A percentile compares a stretch with the other conserved stretches of the same genome.
Evolutionary conservation across 495 filamentous ascomycete genomes (phyloP).

Genomic region (Trichoderma gamsii): DNA sequence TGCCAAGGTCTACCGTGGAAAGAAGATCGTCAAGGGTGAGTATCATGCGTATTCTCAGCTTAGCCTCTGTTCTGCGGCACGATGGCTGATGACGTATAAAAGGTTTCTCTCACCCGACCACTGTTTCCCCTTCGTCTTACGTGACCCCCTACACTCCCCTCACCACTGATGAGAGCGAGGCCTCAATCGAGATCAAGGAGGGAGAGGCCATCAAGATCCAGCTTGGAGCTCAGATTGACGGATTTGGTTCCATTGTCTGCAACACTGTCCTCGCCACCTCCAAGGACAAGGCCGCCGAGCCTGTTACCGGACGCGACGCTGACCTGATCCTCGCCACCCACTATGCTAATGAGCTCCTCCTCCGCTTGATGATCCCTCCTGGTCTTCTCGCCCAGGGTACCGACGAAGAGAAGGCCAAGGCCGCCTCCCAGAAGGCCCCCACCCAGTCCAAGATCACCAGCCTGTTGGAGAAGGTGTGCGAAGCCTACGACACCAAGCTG

Average conservation of each 20-base stretch:
- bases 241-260: constrained; percentile 93
- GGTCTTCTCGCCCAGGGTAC: constrained; percentile 75
- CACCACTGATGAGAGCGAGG: constrained; percentile 76
- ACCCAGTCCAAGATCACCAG: constrained; percentile 78
- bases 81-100: constrained; percentile 21
- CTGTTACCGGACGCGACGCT: constrained; percentile 64
- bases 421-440: constrained; percentile 69
- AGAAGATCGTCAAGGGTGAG: constrained; percentile 86
- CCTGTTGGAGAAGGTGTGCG: constrained; percentile 84
- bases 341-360: constrained; percentile 91
- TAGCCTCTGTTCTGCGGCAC: not conserved
- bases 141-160: constrained; percentile 96
- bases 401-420: constrained; percentile 92
- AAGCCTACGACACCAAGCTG: constrained; percentile 83
- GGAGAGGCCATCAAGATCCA: constrained; percentile 92
- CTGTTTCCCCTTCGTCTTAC: constrained; percentile 87
- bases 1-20: constrained; percentile 94
- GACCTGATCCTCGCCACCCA: constrained; percentile 86
- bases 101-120: constrained; percentile 88
- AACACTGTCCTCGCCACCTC: constrained; percentile 72
- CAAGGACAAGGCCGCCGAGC: constrained; percentile 50
- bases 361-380: constrained; percentile 83
- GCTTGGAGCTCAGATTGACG: constrained; percentile 95
- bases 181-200: constrained; percentile 66
- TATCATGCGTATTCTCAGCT: not conserved